These are phyloP conservation scores for Pestalotiopsis sp. DNA, from an alignment of 2,329 filamentous ascomycete genomes.

Conservation along the genomic window DNA sequence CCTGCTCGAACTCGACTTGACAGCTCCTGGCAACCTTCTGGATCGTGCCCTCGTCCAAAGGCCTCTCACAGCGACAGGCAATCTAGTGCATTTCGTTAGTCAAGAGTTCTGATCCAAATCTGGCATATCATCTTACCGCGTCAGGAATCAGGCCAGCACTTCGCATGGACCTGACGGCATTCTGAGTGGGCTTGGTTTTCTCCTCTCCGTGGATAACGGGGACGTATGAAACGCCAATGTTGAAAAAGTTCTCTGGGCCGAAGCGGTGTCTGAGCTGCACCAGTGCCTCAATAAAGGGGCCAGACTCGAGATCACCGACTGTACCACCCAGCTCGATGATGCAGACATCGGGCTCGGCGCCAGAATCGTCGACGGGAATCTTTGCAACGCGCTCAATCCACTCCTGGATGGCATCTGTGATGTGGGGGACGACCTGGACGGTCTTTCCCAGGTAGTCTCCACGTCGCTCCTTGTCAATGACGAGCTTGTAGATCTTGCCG, in stretches of 20 bases:
- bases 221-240: constrained; percentile 88
- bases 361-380: constrained; percentile 84
- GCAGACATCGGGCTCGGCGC: constrained; percentile 85
- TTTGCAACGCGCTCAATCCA: constrained; percentile 87
- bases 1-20: constrained; percentile 82
- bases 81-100: constrained; percentile 50
- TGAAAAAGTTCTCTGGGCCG: constrained; percentile 79
- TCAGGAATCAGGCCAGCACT: constrained; percentile 77
- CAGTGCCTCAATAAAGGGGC: constrained; percentile 84
- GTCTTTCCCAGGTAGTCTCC: constrained; percentile 86
- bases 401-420: constrained; percentile 89
- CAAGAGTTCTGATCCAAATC: not conserved
- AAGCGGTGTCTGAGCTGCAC: constrained; percentile 74
- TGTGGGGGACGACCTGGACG: constrained; percentile 88
- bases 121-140: not conserved
- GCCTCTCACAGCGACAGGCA: constrained; percentile 85
- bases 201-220: constrained; percentile 53
- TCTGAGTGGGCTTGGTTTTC: constrained; percentile 44
- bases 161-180: constrained; percentile 81
- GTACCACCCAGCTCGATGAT: constrained; percentile 74
- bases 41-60: constrained; percentile 73
- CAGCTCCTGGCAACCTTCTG: constrained; percentile 89
- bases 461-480: constrained; percentile 63
- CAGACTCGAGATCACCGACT: constrained; percentile 42
- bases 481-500: constrained; percentile 91